phyloP scores from a whole-genome alignment of 306 rosid genomes.

The Cucurbita moschata region DNA sequence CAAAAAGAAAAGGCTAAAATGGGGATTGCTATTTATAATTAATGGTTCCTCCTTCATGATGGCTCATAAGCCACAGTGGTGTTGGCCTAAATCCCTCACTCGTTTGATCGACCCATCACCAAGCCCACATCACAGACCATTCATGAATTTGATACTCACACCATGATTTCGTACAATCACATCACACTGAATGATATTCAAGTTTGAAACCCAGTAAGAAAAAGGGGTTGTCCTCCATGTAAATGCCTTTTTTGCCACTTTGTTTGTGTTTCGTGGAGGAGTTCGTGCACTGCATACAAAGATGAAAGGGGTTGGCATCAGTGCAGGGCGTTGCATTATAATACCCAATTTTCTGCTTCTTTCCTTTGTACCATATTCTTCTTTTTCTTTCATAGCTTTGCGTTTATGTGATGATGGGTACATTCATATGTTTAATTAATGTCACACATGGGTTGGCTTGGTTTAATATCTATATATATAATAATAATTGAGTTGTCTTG shows the following conservation, averaged over 20 bases:
- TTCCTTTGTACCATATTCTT: background rate
- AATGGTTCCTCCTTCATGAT: background rate
- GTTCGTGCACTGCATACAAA: background rate
- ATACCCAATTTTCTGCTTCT: background rate
- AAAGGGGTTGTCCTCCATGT: background rate
- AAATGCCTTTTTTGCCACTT: background rate
- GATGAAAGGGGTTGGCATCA: background rate
- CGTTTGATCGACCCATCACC: background rate
- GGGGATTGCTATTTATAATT: background rate
- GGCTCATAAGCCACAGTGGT: background rate
- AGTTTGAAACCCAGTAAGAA: background rate
- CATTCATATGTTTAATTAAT: background rate
- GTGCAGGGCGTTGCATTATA: background rate
- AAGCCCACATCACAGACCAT: background rate
- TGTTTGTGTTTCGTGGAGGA: background rate
- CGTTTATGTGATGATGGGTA: background rate
- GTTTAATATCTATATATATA: no score
- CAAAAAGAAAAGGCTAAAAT: background rate
- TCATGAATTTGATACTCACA: background rate
- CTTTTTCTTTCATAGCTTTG: background rate
- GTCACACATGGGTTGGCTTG: no score
- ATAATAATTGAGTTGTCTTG: background rate
- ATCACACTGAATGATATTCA: background rate
- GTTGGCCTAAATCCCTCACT: background rate
- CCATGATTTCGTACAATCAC: conserved; percentile 6